Conservation (phyloP, 768 basidiomycete genomes). For the Lanmaoa rubissima region DNA sequence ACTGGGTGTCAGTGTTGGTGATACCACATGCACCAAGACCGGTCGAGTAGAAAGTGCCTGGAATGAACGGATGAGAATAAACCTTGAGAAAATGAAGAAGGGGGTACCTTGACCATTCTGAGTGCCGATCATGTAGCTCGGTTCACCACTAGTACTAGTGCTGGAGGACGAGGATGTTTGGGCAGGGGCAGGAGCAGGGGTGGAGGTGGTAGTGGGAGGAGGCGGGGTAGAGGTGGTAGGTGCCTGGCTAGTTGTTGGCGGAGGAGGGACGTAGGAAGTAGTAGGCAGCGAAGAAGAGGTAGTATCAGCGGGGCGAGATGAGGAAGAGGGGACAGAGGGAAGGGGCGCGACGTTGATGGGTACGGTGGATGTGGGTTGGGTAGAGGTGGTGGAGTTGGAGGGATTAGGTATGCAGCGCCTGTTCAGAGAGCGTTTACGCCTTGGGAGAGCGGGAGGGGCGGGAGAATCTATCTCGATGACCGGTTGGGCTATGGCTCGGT, state of each 20-base stretch:
- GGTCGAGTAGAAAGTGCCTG: conserved; percentile 32
- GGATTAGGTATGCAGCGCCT: conserved; percentile 25
- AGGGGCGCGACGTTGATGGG: conserved; percentile 26
- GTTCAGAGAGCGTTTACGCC: conserved; percentile 29
- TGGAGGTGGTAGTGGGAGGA: background rate
- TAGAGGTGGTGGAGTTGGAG: conserved; percentile 13
- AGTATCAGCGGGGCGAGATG: background rate
- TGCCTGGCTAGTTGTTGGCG: background rate
- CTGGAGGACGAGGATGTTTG: conserved; percentile 16
- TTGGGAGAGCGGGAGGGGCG: background rate
- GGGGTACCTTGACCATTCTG: conserved; percentile 48
- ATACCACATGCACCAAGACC: conserved; percentile 45
- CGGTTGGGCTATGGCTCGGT: conserved; percentile 13
- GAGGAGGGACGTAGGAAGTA: background rate
- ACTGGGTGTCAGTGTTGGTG: conserved; percentile 29
- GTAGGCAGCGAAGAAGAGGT: background rate
- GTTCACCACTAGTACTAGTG: conserved; percentile 7
- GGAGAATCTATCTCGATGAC: background rate
- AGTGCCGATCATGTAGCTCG: conserved; percentile 46
- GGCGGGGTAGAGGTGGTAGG: background rate
- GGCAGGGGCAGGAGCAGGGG: conserved; percentile 11
- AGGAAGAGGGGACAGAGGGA: background rate
- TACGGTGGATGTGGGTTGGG: background rate
- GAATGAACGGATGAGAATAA: background rate
- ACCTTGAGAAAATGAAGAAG: background rate